These are phyloP conservation scores for Metschnikowia aberdeeniae DNA, from an alignment of 805 yeast genomes.

Conservation along the genomic window DNA sequence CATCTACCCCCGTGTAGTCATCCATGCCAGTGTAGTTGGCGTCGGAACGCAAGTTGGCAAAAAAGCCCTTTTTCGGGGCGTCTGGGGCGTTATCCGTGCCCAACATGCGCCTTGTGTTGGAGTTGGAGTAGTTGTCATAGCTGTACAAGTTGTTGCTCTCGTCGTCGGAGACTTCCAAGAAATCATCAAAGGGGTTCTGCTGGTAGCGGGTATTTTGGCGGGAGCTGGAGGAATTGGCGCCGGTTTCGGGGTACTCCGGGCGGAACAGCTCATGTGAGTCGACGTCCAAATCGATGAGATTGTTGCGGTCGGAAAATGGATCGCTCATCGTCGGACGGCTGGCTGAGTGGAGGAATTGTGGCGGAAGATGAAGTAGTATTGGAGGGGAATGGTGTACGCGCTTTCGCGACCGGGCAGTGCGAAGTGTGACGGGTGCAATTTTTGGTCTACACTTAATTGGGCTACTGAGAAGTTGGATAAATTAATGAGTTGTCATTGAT, in stretches of 20 bases:
- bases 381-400: too few species aligned
- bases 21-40: conserved; percentile 18
- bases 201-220: background rate
- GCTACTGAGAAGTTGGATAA: too few species aligned
- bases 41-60: conserved; percentile 16
- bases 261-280: conserved; percentile 6
- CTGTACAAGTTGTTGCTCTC: conserved; percentile 11
- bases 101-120: conserved; percentile 20
- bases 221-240: background rate
- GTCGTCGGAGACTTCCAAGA: conserved; percentile 33
- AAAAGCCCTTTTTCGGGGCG: conserved; percentile 21
- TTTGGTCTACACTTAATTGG: too few species aligned
- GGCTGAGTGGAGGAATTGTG: too few species aligned
- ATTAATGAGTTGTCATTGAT: too few species aligned
- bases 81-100: conserved; percentile 22
- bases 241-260: background rate
- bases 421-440: too few species aligned
- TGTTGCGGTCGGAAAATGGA: conserved; percentile 21
- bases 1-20: conserved; percentile 11
- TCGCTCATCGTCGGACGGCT: conserved; percentile 1
- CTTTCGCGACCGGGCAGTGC: too few species aligned
- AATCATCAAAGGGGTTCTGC: conserved; percentile 29
- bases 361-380: too few species aligned
- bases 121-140: conserved; percentile 15
- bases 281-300: conserved; percentile 32